These are phyloP conservation scores for Multifurca ochricompacta DNA, from an alignment of 768 basidiomycete species.

Conservation along the genomic window DNA sequence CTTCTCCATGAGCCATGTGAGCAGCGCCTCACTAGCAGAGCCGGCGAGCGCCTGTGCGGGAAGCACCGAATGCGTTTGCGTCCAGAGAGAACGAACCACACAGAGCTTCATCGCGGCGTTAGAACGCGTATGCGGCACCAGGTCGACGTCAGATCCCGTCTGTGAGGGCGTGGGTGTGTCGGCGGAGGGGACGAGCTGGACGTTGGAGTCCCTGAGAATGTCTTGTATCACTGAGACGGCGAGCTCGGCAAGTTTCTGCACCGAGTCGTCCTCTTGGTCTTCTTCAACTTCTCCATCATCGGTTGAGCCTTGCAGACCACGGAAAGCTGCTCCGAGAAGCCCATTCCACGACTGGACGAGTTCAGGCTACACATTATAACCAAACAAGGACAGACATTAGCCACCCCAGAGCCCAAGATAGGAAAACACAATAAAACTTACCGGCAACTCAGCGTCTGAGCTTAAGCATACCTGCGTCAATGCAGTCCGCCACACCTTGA, in stretches of 20 bases:
- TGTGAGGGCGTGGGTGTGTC: background rate
- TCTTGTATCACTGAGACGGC: slow-evolving; percentile 9
- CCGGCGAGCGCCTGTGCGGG: slow-evolving; percentile 35
- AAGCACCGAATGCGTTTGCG: slow-evolving; percentile 35
- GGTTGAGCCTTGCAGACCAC: slow-evolving; percentile 34
- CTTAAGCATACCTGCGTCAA: slow-evolving; percentile 38
- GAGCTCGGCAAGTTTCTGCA: slow-evolving; percentile 20
- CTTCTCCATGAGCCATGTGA: slow-evolving; percentile 41
- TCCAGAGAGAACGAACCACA: slow-evolving; percentile 54
- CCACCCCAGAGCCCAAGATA: too few species aligned
- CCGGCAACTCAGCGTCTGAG: slow-evolving; percentile 41
- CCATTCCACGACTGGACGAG: slow-evolving; percentile 51
- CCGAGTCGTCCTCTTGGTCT: slow-evolving; percentile 29
- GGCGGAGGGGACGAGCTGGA: slow-evolving; percentile 14
- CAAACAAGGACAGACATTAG: background rate
- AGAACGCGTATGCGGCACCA: slow-evolving; percentile 24
- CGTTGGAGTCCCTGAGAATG: slow-evolving; percentile 15
- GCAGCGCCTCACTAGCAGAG: slow-evolving; percentile 37
- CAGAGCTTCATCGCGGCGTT: slow-evolving; percentile 50
- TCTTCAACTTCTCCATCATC: slow-evolving; percentile 28
- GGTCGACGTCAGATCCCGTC: background rate
- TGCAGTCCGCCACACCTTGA: slow-evolving; percentile 47
- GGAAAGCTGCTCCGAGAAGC: slow-evolving; percentile 43
- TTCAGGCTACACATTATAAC: slow-evolving; percentile 31
- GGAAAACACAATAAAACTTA: slow-evolving; percentile 29